Evolutionary conservation across 208 protist species (phyloP), one percentile per base, ranked within the genome.

Genomic region (Wallacemonas sp.): DNA sequence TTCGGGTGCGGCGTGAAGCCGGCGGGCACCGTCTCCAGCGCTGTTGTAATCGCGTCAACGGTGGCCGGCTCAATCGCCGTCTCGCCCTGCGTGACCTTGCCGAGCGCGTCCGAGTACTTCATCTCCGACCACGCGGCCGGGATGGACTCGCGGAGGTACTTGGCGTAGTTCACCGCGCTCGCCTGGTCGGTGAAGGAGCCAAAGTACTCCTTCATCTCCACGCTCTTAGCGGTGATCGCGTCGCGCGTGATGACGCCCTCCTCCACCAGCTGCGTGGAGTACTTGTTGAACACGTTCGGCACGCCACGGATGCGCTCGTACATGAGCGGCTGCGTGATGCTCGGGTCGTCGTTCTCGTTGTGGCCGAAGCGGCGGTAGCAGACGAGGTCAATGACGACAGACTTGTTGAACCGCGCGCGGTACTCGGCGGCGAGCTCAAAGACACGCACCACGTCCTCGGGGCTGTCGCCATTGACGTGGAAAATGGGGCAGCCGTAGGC

Each of bases 261-360:
- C 12, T 70, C 65, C 54, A 98, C 78, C 18, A 98, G 79, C 49
- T 74, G 26, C n/a, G 88, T 72, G 5, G 79, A 84, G 75, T 98
- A 98, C 14, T 68, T 59, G 3, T 78, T 77, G 45, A 98, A 93
- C 12, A 97, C 84, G 65, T 96, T 77, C 16, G 74, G 82, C 62
- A 92, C 91, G 49, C 85, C 80, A 10, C 77, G 77, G 65, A 99
- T 98, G 39, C 77, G 82, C 25, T 93, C 82, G 82, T 99, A 99
- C 96, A 99, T 98, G 28, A 96, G 75, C 42, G 97, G 97, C 87
- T 99, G 97, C 38, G 98, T 99, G 78, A 99, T 99, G 74, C 88
- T 97, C 62, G 98, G 98, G 77, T 99, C 89, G 72, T 99, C 98
- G 61, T 95, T 96, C 86, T 99, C 98, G 77, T 99, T 99, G 85